Base-by-base conservation (phyloP, 768 basidiomycete species). In the Leccinum ochraceum region DNA sequence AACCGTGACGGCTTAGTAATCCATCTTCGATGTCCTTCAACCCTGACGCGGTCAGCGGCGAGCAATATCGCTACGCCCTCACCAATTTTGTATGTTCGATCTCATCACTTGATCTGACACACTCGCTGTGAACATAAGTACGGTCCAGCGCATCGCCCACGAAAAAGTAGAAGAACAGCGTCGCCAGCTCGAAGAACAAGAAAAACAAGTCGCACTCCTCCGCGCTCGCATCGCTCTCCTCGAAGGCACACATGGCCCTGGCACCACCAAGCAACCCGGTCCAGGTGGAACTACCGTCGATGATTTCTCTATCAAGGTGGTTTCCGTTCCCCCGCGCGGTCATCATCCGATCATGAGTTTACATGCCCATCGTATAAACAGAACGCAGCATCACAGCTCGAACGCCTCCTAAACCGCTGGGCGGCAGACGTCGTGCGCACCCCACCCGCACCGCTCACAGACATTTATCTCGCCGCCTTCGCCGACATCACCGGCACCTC, bases 161-260 rank as follows among this genome's bases (percentile, higher is more conserved):
- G 88, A 93, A 74, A 92, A 90, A 73, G 92, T 94, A 65, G 92
- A 94, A 72, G 84, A 88, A 66, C 92, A 94, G 70, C 79, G 92
- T 11, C 69, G 68, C 13, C 90, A 94, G 68, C 82, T 94, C 22
- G 88, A 92, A 68, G 88, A 91, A 70, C 92, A 93, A 71, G 92
- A 94, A 64, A 80, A 85, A 63, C 90, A 93, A 71, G 87, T 94
- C 50, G 93, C 90, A 1, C 77, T 80, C 44, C 80, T 94, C 28
- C 80, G 88, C 49, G 81, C 81, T 2, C 85, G 90, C 39, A 92
- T 95, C 65, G 80, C 85, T 8, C 72, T 86, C 7, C 80, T 94
- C 53, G 92, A 95, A 74, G 93, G 92, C 13, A 60, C 60, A 10
- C n/a, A 20, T 20, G 42, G 42, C 17, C 42, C 42, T 48, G 57